phyloP scores from a whole-genome alignment of 2,329 filamentous ascomycete genomes.

The Epichloe baconii region DNA sequence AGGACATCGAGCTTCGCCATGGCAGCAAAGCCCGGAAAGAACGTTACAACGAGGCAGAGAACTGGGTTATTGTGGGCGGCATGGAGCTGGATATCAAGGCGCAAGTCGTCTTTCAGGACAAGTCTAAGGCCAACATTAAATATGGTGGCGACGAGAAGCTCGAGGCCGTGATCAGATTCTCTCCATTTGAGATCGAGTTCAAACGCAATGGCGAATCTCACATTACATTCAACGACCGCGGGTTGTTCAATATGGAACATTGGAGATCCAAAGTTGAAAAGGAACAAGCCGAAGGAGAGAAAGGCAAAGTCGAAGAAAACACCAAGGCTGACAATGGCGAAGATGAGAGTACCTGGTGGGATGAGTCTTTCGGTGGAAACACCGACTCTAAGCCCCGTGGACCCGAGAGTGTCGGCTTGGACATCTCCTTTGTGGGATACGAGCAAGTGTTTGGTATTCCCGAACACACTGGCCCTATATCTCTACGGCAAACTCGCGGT shows the following conservation, averaged over 20 bases:
- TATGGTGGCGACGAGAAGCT: conserved; percentile 68
- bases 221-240: conserved; percentile 80
- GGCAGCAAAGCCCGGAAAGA: conserved; percentile 78
- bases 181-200: conserved; percentile 78
- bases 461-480: conserved; percentile 79
- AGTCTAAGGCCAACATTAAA: conserved; percentile 57
- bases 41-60: conserved; percentile 81
- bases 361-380: conserved; percentile 88
- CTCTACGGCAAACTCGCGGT: conserved; percentile 80
- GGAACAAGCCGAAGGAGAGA: conserved; percentile 47
- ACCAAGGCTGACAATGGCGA: conserved; percentile 37
- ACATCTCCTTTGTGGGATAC: conserved; percentile 86
- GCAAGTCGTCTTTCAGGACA: conserved; percentile 51
- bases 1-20: conserved; percentile 77
- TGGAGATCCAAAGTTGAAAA: conserved; percentile 80
- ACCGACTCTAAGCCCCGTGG: conserved; percentile 92
- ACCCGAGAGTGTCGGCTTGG: conserved; percentile 80
- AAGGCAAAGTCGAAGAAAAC: conserved; percentile 33
- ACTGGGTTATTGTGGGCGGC: conserved; percentile 78
- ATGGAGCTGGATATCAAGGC: conserved; percentile 59
- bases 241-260: conserved; percentile 85
- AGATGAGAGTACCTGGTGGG: conserved; percentile 94
- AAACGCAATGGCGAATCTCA: conserved; percentile 70
- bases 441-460: conserved; percentile 90
- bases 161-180: conserved; percentile 71